Evolutionary conservation across 1,139 yeast genomes (phyloP).

Genomic region (Yamadazyma friedrichii): DNA sequence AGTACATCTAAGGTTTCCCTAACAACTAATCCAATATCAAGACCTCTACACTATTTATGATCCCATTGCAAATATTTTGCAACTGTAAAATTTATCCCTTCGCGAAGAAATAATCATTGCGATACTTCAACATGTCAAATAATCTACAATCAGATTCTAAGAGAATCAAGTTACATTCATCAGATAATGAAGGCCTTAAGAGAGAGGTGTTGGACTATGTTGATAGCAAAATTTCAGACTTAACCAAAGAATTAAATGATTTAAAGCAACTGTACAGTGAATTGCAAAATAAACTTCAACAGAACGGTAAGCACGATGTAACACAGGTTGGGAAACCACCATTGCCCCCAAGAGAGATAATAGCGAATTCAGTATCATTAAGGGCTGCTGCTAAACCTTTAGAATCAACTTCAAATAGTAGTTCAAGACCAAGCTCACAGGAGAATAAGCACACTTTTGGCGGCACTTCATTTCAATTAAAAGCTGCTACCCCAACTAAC

Average conservation of each 20-base stretch:
- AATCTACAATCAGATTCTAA: not conserved
- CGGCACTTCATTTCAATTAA: slow-evolving; percentile 26
- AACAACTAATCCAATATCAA: no score
- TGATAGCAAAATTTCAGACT: not conserved
- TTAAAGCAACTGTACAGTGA: not conserved
- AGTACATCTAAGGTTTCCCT: no score
- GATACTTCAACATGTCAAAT: not conserved
- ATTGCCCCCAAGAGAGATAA: slow-evolving; percentile 8
- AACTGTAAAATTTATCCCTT: not conserved
- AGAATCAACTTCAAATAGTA: not conserved
- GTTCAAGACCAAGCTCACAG: no score
- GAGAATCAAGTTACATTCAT: not conserved
- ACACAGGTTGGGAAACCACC: not conserved
- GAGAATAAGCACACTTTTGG: slow-evolving; percentile 26
- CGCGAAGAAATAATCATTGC: not conserved
- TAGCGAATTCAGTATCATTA: slow-evolving; percentile 2
- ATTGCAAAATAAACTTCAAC: no score
- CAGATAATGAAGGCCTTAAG: not conserved
- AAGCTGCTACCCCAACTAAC: slow-evolving; percentile 22
- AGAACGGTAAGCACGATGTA: no score
- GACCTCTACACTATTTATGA: no score
- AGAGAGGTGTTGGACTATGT: not conserved
- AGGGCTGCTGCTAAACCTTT: slow-evolving; percentile 1
- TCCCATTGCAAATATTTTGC: no score
- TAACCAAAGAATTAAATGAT: not conserved